Evolutionary conservation across 2,329 filamentous ascomycete species (phyloP).

Genomic region (Fusarium guadeloupense): DNA sequence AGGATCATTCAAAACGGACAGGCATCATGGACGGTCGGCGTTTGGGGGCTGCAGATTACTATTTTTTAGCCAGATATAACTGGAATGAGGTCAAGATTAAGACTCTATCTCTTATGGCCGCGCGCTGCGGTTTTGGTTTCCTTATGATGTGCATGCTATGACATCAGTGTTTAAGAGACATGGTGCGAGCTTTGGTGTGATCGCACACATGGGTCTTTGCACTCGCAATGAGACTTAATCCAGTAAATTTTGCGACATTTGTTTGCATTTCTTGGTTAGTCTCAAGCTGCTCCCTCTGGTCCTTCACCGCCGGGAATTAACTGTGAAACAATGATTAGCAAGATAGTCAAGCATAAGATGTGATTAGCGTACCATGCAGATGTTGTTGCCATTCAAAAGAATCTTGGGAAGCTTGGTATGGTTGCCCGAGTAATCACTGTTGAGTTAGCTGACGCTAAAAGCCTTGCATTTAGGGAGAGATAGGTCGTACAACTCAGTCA

Average conservation of each 20-base stretch:
- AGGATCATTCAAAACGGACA: conserved; percentile 23
- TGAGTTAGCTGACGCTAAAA: conserved; percentile 33
- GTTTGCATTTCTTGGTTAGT: conserved; percentile 2
- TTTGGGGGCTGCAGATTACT: conserved; percentile 40
- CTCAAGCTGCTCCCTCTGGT: conserved; percentile 55
- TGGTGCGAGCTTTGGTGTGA: background rate
- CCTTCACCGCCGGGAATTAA: conserved; percentile 83
- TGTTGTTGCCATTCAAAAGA: conserved; percentile 95
- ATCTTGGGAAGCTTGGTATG: conserved; percentile 94
- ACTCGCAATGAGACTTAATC: conserved; percentile 1
- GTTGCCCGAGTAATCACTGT: conserved; percentile 89
- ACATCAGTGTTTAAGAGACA: conserved; percentile 1
- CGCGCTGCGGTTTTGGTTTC: conserved; percentile 5
- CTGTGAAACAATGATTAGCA: conserved; percentile 52
- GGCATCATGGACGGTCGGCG: conserved; percentile 40
- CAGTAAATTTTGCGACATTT: conserved; percentile 12
- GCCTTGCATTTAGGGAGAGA: background rate
- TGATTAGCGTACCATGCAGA: conserved; percentile 87
- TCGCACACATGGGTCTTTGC: background rate
- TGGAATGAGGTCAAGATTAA: conserved; percentile 30
- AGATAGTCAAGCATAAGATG: background rate
- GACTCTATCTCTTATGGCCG: conserved; percentile 16
- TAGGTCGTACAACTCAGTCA: conserved; percentile 85
- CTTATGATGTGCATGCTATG: conserved; percentile 13
- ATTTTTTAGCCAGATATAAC: conserved; percentile 30